A percentile compares a stretch with the other conserved stretches of the same genome.
phyloP scores from a whole-genome alignment of 805 yeast species.

The Candida ovalis region DNA sequence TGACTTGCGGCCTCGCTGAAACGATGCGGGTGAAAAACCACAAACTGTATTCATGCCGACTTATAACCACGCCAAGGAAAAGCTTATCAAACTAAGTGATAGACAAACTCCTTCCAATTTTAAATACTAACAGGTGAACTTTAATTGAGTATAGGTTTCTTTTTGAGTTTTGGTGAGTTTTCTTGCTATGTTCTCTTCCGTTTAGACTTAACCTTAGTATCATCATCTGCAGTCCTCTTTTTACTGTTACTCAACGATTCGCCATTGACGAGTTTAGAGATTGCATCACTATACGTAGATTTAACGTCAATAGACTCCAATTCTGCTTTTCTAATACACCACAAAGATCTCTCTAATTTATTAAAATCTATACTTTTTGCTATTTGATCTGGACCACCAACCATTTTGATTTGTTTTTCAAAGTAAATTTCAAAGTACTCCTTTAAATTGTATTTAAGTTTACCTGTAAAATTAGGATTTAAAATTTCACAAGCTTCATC shows the following conservation, averaged over 20 bases:
- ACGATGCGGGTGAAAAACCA: too few species aligned
- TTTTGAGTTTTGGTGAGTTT: too few species aligned
- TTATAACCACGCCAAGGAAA: too few species aligned
- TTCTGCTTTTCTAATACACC: neutral
- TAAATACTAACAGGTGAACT: too few species aligned
- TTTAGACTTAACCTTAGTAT: neutral
- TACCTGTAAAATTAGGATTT: conserved; percentile 24
- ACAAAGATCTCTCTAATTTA: neutral
- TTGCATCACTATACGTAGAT: neutral
- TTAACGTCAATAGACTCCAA: neutral
- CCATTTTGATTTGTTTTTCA: conserved; percentile 8
- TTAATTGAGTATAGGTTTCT: too few species aligned
- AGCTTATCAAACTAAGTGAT: too few species aligned
- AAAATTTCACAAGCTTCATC: conserved; percentile 43
- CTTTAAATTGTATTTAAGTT: conserved; percentile 39
- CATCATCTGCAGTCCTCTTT: neutral
- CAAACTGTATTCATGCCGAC: too few species aligned
- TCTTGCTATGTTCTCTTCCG: too few species aligned
- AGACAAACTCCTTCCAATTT: too few species aligned
- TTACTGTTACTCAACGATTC: neutral
- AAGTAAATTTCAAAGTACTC: conserved; percentile 39
- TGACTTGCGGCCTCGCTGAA: too few species aligned
- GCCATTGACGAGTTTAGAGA: neutral
- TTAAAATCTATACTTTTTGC: neutral
- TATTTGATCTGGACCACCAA: neutral